phyloP scores from a whole-genome alignment of 306 rosid species.

The Fragaria iinumae region DNA sequence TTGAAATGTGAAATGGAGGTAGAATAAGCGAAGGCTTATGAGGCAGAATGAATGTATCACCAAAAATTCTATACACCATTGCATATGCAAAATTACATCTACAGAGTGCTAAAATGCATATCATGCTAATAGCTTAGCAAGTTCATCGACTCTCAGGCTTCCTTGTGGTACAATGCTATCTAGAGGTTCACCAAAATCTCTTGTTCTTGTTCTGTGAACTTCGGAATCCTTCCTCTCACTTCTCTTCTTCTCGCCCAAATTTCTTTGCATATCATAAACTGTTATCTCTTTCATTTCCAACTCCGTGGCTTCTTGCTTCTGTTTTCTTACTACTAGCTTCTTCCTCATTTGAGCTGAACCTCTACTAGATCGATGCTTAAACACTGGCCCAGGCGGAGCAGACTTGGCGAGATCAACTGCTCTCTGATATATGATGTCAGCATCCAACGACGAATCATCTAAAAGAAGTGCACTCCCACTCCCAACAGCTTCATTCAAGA shows the following conservation, averaged over 20 bases:
- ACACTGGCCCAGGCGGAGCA: conserved; percentile 69
- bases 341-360: conserved; percentile 16
- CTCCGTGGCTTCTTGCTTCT: conserved; percentile 30
- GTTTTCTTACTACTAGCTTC: conserved; percentile 13
- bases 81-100: conserved; percentile 15
- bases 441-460: conserved; percentile 55
- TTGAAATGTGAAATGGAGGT: background rate
- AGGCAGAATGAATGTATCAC: background rate
- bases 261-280: no score
- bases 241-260: conserved; percentile 7
- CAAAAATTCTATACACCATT: background rate
- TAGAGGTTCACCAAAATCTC: conserved; percentile 45
- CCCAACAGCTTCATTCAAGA: conserved; percentile 66
- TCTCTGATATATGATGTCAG: conserved; percentile 54
- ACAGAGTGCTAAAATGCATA: background rate
- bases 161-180: conserved; percentile 68
- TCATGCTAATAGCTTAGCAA: conserved; percentile 71
- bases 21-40: background rate
- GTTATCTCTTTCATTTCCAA: conserved; percentile 29
- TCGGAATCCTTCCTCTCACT: conserved; percentile 48
- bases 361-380: conserved; percentile 41
- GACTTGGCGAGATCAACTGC: conserved; percentile 62
- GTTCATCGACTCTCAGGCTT: conserved; percentile 79
- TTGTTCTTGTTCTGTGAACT: conserved; percentile 35
- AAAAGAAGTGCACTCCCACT: conserved; percentile 67